A percentile compares a stretch with the other conserved stretches of the same genome.
Conservation (phyloP, 2,329 filamentous ascomycete species). For the Fusarium napiforme region DNA sequence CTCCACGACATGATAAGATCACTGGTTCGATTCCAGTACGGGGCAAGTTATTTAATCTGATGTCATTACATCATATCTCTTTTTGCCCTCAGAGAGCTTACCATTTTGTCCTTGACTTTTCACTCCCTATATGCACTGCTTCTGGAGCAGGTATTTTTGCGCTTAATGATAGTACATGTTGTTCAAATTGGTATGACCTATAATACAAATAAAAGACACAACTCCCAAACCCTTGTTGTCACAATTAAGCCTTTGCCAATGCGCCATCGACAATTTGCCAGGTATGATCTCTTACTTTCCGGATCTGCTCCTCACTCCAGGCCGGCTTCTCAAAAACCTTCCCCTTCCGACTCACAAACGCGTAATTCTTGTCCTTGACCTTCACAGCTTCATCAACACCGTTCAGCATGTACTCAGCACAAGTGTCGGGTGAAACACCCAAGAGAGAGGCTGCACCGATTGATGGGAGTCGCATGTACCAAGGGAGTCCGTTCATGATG, state of each 20-base stretch:
- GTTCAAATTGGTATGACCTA: not conserved
- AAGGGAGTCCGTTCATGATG: slow-evolving; percentile 46
- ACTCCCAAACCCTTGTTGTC: not conserved
- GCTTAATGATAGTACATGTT: too few relatives aligned
- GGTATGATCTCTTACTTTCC: slow-evolving; percentile 47
- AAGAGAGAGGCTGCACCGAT: slow-evolving; percentile 34
- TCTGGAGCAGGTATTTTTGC: too few relatives aligned
- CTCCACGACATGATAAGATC: slow-evolving; percentile 16
- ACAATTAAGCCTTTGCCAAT: not conserved
- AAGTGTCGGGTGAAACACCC: slow-evolving; percentile 42
- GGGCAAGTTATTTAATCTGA: not conserved
- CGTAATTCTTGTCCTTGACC: slow-evolving; percentile 41
- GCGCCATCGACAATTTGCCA: slow-evolving; percentile 46
- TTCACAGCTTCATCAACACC: slow-evolving; percentile 30
- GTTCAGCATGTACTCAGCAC: slow-evolving; percentile 43
- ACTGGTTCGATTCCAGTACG: slow-evolving; percentile 27
- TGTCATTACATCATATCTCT: rapidly evolving
- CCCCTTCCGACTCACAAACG: slow-evolving; percentile 47
- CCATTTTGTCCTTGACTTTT: too few relatives aligned
- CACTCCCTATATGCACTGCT: too few relatives aligned
- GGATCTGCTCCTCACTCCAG: slow-evolving; percentile 45
- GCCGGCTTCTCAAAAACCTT: slow-evolving; percentile 38
- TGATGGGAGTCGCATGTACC: slow-evolving; percentile 39
- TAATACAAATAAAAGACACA: not conserved
- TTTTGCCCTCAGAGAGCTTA: too few relatives aligned